Base-by-base conservation (phyloP, 495 filamentous ascomycete species). In the Physcia stellaris region DNA sequence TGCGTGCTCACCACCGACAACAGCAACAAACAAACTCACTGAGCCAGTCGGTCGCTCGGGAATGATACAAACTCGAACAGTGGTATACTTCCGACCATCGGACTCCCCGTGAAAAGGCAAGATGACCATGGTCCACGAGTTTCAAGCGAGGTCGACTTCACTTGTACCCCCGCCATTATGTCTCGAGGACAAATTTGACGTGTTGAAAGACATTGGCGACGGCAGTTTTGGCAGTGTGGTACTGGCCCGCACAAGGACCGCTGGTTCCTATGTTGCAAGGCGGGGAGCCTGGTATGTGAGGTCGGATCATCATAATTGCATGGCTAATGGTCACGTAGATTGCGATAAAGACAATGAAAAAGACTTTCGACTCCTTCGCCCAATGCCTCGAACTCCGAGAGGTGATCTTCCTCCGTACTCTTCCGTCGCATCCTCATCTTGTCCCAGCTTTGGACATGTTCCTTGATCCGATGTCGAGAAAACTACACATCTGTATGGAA, bases 311-410 rank as follows among this genome's bases (percentile, higher is more conserved):
- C 20, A 21, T 20, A 4, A 24, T 13, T 37, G 29, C 19, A 40
- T 41, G 16, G 49, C 56, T 65, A 33, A 63, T 42, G 22, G 15
- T 39, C n/a, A 24, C 33, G 20, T 42, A 98, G 90, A 86, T 98
- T 49, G 90, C 90, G 2, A 94, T 99, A 56, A 99, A 99, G 66
- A 95, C 90, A 13, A 96, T 99, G 92, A 99, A 99, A 71, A 99
- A 99, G 71, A 85, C 82, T 0, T 99, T 96, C 48, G 87, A 96
- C 26, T 88, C 83, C 3, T 83, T 96, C 52, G 61, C 68, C 17
- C 83, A 83, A 28, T 96, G 92, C 56, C 56, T 93, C 43, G 90
- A 99, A 53, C 67, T 99, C 32, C 75, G 90, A 41, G 92, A 99
- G 57, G 92, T 99, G 37, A 86, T 96, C 56, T 99, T 99, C 62